Base-by-base conservation (phyloP, 148 eudicot species). In the Gaultheria prostrata region DNA sequence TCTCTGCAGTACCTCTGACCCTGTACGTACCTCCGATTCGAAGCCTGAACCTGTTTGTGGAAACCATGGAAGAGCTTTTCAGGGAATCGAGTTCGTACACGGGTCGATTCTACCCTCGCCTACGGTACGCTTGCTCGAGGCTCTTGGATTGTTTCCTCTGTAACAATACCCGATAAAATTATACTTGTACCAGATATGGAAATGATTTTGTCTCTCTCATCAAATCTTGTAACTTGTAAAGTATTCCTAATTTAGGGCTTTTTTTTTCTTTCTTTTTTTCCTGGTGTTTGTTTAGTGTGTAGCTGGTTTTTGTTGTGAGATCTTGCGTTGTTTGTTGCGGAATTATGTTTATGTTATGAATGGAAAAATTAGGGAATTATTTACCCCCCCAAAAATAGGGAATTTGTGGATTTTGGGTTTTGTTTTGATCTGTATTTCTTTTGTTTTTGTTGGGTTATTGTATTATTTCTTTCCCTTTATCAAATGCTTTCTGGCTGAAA, bases 11-110 rank as follows among this genome's bases (percentile, higher is more conserved):
- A 53, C 94, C 96, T 10, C 81, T 94, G 81, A 94, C 91, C 8
- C 90, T 95, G 0, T 94, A 90, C 84, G 75, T 93, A 8, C 97
- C 98, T 0, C 98, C 98, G 0, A 30, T 95, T 6, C 85, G 97
- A 51, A 91, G 90, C 90, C 67, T 95, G 4, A 93, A 83, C 75
- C 85, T 90, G 12, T 93, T 95, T 50, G 89, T 95, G 18, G 93
- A 90, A 84, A 87, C 93, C 0, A 85, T 92, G 33, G 94, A 93
- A 84, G 93, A 88, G 14, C 50, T 92, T 0, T 65, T 85, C 48
- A 85, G 92, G 4, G 90, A 92, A 13, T 87, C 93, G 0, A 81
- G 81, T 8, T 63, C 61, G 4, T 83, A 92, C 78, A 87, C 91
- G 0, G 77, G 59, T 21, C 84, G 95, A 84, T 79, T 91, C 1